Base-by-base conservation (phyloP, 495 filamentous ascomycete species). In the Xylaria longipes region DNA sequence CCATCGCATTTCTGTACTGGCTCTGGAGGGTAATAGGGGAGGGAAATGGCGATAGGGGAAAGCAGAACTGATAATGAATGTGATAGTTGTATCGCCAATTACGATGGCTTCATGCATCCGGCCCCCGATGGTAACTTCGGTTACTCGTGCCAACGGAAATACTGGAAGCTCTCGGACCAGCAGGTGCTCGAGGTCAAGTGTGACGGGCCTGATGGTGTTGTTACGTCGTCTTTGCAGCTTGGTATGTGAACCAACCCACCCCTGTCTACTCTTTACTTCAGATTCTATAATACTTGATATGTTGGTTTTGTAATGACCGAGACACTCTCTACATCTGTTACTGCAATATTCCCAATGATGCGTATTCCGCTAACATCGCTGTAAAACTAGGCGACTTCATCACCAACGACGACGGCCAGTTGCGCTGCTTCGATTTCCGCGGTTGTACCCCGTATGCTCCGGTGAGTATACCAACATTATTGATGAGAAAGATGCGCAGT, bases 51-150 rank as follows among this genome's bases (percentile, higher is more conserved):
- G 5, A 45, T 45, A 17, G 41, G 43, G 43, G 43, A 3, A 3
- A 5, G 14, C 17, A 17, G 43, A 45, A 5, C 60, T 63, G 39
- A 63, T 11, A 22, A 20, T 63, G 20, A 25, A 25, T 43, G 17
- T 5, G 5, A 43, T 45, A 63, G 60, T n/a, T 63, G 60, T 29
- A 63, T 63, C 39, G 60, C 60, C 37, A 63, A 63, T 11, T n/a
- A 14, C 35, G 14, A 45, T 20, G 60, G 60, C 11, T 9, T n/a
- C n/a, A 63, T 63, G 60, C 29, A n/a, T 0, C 37, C 60, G 2
- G 20, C 39, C 5, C 25, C 60, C 7, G 41, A 63, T 9, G 60
- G 60, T 2, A 20, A 63, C 20, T 63, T 63, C 22, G 60, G 60
- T 3, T 17, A 11, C 20, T 29, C 60, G n/a, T 63, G 60, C 37